Percentiles rank a stretch among this genome's conserved stretches.
Evolutionary conservation across 192 early-diverging fungal genomes (phyloP).

Genomic region (Entomortierella lignicola): DNA sequence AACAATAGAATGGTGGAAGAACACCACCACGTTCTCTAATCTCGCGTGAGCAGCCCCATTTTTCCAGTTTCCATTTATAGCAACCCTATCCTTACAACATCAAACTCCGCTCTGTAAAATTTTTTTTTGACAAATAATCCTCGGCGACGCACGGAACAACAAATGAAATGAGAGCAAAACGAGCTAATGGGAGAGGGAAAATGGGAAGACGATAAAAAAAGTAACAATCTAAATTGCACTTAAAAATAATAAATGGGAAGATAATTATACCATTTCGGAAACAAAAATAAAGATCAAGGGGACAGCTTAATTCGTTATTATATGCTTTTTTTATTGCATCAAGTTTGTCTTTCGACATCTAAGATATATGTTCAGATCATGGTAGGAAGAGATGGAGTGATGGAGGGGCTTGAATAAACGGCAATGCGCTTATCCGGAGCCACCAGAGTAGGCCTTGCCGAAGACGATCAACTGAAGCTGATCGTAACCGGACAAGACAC

Average conservation of each 20-base stretch:
- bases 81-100: constrained; percentile 12
- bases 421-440: constrained; percentile 49
- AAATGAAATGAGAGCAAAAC: constrained; percentile 6
- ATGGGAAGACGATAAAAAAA: neutral
- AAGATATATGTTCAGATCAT: neutral
- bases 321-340: neutral
- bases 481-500: constrained; percentile 89
- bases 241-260: no score
- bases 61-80: constrained; percentile 9
- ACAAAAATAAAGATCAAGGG: neutral
- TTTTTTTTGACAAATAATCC: neutral
- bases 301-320: neutral
- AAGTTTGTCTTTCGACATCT: neutral
- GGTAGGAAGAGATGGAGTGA: neutral
- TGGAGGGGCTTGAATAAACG: neutral
- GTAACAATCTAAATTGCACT: no score
- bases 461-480: constrained; percentile 73
- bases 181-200: neutral
- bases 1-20: no score
- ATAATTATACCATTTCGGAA: no score
- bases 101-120: constrained; percentile 6
- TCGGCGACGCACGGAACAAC: constrained; percentile 31
- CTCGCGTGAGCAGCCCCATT: neutral
- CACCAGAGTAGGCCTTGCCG: constrained; percentile 58
- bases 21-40: no score